Conservation (phyloP, 495 filamentous ascomycete species). For the Diplogelasinospora grovesii region DNA sequence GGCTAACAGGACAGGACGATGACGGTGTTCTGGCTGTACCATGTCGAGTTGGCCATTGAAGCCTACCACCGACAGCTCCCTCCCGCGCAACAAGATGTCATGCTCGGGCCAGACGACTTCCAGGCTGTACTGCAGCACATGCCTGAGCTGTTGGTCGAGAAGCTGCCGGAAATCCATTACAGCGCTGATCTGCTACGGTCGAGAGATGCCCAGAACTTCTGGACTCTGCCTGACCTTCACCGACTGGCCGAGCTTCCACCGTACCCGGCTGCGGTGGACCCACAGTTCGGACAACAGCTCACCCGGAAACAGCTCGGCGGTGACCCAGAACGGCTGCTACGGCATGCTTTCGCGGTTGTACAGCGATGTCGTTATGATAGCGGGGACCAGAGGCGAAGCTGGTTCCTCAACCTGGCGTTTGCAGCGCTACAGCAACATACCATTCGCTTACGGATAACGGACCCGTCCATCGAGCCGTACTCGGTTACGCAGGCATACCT, state of each 20-base stretch:
- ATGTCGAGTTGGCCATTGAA: conserved; percentile 11
- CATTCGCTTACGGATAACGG: conserved; percentile 5
- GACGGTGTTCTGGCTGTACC: conserved; percentile 22
- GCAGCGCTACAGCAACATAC: conserved; percentile 6
- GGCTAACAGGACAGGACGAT: conserved; percentile 4
- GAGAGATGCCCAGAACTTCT: conserved; percentile 8
- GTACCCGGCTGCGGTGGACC: neutral
- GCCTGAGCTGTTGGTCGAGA: conserved; percentile 8
- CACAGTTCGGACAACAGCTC: neutral
- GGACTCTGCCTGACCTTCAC: conserved; percentile 16
- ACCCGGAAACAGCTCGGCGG: neutral
- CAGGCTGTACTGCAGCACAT: conserved; percentile 1
- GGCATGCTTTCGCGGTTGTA: conserved; percentile 12
- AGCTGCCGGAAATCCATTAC: conserved; percentile 12
- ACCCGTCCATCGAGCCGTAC: conserved; percentile 3
- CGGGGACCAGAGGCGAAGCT: conserved; percentile 13
- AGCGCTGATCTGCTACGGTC: conserved; percentile 9
- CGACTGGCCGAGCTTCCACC: neutral
- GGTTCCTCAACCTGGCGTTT: conserved; percentile 19
- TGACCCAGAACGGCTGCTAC: conserved; percentile 11
- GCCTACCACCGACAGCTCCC: neutral
- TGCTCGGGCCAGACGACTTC: neutral
- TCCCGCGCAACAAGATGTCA: neutral
- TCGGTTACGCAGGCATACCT: conserved; percentile 18
- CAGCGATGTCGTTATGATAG: conserved; percentile 11